Evolutionary conservation across 768 basidiomycete genomes (phyloP).

Genomic region (Butyriboletus loyo): DNA sequence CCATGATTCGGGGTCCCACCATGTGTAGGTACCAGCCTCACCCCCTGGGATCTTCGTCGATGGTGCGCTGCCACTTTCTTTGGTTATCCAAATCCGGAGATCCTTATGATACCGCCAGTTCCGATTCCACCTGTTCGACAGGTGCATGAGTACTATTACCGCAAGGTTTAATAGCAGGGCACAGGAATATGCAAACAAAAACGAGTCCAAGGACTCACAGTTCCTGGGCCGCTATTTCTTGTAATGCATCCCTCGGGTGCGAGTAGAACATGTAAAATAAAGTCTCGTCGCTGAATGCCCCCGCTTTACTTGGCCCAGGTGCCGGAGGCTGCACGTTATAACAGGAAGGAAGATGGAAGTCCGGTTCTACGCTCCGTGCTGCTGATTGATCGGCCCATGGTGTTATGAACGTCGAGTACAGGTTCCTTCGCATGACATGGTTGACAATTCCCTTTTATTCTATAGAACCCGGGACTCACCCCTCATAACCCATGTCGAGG

Average conservation of each 20-base stretch:
- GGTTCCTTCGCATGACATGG: slow-evolving; percentile 45
- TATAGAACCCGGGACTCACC: slow-evolving; percentile 52
- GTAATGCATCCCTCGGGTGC: slow-evolving; percentile 84
- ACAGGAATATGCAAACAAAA: slow-evolving; percentile 4
- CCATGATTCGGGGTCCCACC: slow-evolving; percentile 84
- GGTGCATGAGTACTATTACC: slow-evolving; percentile 3
- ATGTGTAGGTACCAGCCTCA: slow-evolving; percentile 87
- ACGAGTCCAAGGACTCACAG: slow-evolving; percentile 56
- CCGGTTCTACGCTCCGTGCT: slow-evolving; percentile 84
- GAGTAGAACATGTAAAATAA: slow-evolving; percentile 99
- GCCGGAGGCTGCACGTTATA: slow-evolving; percentile 91
- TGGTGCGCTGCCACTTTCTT: slow-evolving; percentile 76
- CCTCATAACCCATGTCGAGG: slow-evolving; percentile 79
- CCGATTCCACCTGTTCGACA: slow-evolving; percentile 68
- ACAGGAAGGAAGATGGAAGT: slow-evolving; percentile 86
- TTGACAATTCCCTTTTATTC: slow-evolving; percentile 17
- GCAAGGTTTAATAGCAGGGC: neutral
- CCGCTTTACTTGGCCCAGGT: slow-evolving; percentile 75
- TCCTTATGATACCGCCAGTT: slow-evolving; percentile 98
- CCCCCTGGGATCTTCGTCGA: slow-evolving; percentile 76
- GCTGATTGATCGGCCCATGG: slow-evolving; percentile 93
- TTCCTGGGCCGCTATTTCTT: slow-evolving; percentile 94
- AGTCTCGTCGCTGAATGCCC: slow-evolving; percentile 91
- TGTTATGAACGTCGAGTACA: slow-evolving; percentile 92
- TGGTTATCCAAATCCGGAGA: slow-evolving; percentile 77